Evolutionary conservation across 768 basidiomycete genomes (phyloP).

Genomic region (Paxillus rubicundulus): DNA sequence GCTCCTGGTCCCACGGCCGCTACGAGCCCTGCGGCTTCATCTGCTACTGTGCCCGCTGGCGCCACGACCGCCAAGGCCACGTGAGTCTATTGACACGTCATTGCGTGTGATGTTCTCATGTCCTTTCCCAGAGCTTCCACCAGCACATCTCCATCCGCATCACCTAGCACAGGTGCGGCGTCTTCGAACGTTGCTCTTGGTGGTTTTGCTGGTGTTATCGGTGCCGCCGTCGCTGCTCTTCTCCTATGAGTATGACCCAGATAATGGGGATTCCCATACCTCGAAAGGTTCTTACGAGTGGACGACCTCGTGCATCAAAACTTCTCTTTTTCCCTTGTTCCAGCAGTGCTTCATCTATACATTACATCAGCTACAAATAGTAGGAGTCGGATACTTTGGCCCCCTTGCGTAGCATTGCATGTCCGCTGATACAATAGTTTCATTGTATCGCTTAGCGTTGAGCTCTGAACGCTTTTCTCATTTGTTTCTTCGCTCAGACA

Average conservation of each 20-base stretch:
- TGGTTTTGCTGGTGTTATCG: slow-evolving; percentile 39
- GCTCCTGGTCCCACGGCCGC: slow-evolving; percentile 20
- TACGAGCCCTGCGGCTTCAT: slow-evolving; percentile 2
- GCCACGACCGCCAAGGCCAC: slow-evolving; percentile 7
- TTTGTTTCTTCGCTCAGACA: slow-evolving; percentile 2
- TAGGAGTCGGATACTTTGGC: slow-evolving; percentile 1
- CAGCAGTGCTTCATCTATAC: slow-evolving; percentile 15
- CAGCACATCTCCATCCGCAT: slow-evolving; percentile 26
- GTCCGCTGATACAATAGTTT: slow-evolving; percentile 4
- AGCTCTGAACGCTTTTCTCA: slow-evolving; percentile 1
- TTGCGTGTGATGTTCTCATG: slow-evolving; percentile 11
- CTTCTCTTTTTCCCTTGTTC: slow-evolving; percentile 4
- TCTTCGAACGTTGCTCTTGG: slow-evolving; percentile 42
- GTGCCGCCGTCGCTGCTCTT: slow-evolving; percentile 38
- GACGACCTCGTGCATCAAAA: slow-evolving; percentile 14
- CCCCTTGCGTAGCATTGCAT: slow-evolving; percentile 1
- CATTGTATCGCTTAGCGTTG: neutral
- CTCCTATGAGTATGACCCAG: slow-evolving; percentile 30
- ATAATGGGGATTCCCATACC: neutral
- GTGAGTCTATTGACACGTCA: slow-evolving; percentile 15
- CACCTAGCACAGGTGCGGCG: slow-evolving; percentile 35
- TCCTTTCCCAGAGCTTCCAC: slow-evolving; percentile 5
- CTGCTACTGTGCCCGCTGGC: slow-evolving; percentile 1
- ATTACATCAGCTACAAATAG: slow-evolving; percentile 10
- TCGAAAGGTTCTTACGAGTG: slow-evolving; percentile 21